Evolutionary conservation across 1,284 basidiomycete genomes (phyloP), one percentile per base, ranked within the genome.

Genomic region (Fomes fomentarius): DNA sequence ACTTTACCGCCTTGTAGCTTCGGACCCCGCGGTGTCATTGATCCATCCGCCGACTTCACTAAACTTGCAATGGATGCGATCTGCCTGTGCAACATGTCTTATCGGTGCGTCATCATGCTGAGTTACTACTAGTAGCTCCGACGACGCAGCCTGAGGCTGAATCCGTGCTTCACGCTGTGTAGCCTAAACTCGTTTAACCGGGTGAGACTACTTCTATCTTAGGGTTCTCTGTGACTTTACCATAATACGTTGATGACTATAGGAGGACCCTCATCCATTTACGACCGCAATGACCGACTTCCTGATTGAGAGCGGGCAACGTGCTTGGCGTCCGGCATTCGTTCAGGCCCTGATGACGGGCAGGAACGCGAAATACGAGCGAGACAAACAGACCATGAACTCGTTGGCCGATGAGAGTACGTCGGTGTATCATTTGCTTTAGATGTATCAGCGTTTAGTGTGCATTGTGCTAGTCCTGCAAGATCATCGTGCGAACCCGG

Each of bases 1-100:
- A 3, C 38, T 11, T 12, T 22, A 6, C 2, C n/a, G n/a, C 31
- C 1, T 19, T 49, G 14, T 41, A 78, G 76, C 25, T 78, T 78
- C 51, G 78, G 77, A 2, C 70, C 76, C 0, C 68, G 72, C 15
- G 60, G 72, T 46, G 46, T 67, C n/a, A 76, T 81, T 40, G 75
- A 79, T 37, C 74, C 76, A 1, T 66, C 74, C 0, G 71, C 74
- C 14, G 79, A 81, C 63, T 79, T 76, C 56, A 80, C 78, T 3
- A 69, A 75, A 15, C 68, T 80, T 4, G 75, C 79, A 0, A 69
- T 81, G 26, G 79, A 81, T 50, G 76, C 78, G 1, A 71, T 79
- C 47, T 69, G 72, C 0, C 65, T 74, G 28, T 77, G 76, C 55
- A 63, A 75, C 12, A 79, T 81, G 75, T 76, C 70, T 7, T 74